These are phyloP conservation scores for Pythium rishiriense DNA, from an alignment of 352 stramenopile genomes.

Conservation along the genomic window DNA sequence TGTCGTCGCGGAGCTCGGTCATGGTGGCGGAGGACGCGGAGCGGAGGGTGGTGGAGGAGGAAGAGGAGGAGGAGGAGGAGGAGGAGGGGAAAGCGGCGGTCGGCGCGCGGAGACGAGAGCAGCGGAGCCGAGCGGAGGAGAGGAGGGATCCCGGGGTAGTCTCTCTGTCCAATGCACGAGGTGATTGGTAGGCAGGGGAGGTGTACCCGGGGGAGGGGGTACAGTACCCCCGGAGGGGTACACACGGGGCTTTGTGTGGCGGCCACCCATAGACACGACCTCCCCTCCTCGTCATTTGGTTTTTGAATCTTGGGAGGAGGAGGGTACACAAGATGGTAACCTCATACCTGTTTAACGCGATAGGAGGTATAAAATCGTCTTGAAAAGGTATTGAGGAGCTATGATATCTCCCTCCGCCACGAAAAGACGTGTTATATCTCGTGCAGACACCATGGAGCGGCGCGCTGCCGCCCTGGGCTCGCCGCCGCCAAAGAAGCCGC, in stretches of 20 bases:
- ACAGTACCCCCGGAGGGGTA: neutral
- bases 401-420: neutral
- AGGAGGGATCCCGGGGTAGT: neutral
- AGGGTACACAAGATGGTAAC: neutral
- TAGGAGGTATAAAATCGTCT: neutral
- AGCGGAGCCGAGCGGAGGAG: neutral
- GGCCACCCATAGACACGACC: slow-evolving; percentile 30
- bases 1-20: slow-evolving; percentile 72
- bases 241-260: neutral
- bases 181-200: slow-evolving; percentile 14
- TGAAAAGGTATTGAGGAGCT: neutral
- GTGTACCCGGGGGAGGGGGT: too few relatives aligned
- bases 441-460: neutral
- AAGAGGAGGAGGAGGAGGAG: neutral
- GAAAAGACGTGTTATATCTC: neutral
- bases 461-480: neutral
- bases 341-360: neutral
- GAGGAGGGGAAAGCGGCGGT: neutral
- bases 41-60: neutral
- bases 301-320: slow-evolving; percentile 29
- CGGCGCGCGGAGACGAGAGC: neutral
- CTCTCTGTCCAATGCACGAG: neutral
- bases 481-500: neutral
- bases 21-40: slow-evolving; percentile 28
- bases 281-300: slow-evolving; percentile 19